These are phyloP conservation scores for Gloeostereum incarnatum DNA, from an alignment of 768 basidiomycete genomes.

Conservation along the genomic window DNA sequence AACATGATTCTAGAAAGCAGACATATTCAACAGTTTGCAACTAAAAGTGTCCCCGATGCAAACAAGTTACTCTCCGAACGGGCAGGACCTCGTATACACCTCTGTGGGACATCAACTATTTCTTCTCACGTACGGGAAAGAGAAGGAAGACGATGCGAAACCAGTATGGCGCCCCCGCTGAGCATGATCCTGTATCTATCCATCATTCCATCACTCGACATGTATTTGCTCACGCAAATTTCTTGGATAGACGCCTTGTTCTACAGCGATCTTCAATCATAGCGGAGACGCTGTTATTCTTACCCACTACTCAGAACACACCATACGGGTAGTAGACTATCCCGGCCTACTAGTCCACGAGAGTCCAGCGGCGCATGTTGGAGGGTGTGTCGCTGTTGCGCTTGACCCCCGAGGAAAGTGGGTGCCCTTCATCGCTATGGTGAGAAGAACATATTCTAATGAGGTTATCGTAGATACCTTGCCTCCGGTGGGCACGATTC, in stretches of 20 bases:
- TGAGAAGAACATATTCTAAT: conserved; percentile 1
- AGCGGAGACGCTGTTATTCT: conserved; percentile 63
- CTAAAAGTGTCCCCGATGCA: conserved; percentile 57
- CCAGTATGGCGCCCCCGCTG: conserved; percentile 31
- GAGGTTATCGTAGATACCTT: conserved; percentile 42
- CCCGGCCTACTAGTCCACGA: conserved; percentile 52
- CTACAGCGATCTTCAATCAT: conserved; percentile 71
- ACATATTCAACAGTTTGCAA: conserved; percentile 45
- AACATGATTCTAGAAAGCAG: conserved; percentile 48
- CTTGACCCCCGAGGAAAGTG: conserved; percentile 75
- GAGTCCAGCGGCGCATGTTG: conserved; percentile 66
- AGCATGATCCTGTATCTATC: conserved; percentile 41
- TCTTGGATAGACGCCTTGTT: conserved; percentile 35
- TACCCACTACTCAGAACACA: conserved; percentile 54
- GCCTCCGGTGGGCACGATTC: conserved; percentile 78
- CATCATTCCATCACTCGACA: conserved; percentile 20
- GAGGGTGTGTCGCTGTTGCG: conserved; percentile 69
- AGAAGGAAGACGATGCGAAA: conserved; percentile 40
- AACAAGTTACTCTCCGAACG: conserved; percentile 67
- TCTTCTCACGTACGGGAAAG: conserved; percentile 49
- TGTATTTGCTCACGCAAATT: neutral
- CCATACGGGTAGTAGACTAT: conserved; percentile 61
- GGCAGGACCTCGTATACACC: conserved; percentile 52
- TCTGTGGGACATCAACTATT: conserved; percentile 52
- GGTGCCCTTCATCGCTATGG: conserved; percentile 5